Evolutionary conservation across 1,139 yeast genomes (phyloP).

Genomic region (Yamadazyma epiphylla): DNA sequence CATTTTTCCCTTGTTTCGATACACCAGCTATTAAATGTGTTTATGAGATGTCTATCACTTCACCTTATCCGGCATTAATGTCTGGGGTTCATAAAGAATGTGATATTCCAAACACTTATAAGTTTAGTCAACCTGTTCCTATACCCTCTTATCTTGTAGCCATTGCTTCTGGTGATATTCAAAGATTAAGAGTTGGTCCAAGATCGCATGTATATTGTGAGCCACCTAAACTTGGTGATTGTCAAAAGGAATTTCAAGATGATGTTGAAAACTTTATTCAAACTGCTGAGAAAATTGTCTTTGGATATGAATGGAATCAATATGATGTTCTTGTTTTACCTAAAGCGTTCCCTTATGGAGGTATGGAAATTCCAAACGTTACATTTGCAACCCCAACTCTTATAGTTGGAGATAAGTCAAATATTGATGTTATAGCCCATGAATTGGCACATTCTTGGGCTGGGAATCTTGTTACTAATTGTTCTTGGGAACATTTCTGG

Average conservation of each 20-base stretch:
- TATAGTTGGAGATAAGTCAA: constrained; percentile 80
- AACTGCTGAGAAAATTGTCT: constrained; percentile 78
- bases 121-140: constrained; percentile 72
- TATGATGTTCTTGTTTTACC: constrained; percentile 83
- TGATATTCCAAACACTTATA: constrained; percentile 21
- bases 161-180: constrained; percentile 79
- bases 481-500: constrained; percentile 94
- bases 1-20: constrained; percentile 86
- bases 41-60: constrained; percentile 55
- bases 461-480: constrained; percentile 85
- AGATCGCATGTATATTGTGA: constrained; percentile 81
- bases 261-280: constrained; percentile 78
- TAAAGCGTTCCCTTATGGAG: constrained; percentile 86
- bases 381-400: constrained; percentile 91
- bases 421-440: constrained; percentile 86
- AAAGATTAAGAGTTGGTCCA: constrained; percentile 72
- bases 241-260: constrained; percentile 74
- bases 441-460: constrained; percentile 93
- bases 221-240: constrained; percentile 61
- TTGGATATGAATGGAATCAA: constrained; percentile 80
- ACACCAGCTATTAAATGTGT: constrained; percentile 81
- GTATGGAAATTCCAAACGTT: constrained; percentile 93
- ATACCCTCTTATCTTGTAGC: constrained; percentile 85
- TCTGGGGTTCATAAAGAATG: constrained; percentile 52
- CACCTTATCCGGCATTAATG: constrained; percentile 66